These are phyloP conservation scores for Linnemannia hyalina DNA, from an alignment of 192 early-diverging fungal species.

Conservation along the genomic window DNA sequence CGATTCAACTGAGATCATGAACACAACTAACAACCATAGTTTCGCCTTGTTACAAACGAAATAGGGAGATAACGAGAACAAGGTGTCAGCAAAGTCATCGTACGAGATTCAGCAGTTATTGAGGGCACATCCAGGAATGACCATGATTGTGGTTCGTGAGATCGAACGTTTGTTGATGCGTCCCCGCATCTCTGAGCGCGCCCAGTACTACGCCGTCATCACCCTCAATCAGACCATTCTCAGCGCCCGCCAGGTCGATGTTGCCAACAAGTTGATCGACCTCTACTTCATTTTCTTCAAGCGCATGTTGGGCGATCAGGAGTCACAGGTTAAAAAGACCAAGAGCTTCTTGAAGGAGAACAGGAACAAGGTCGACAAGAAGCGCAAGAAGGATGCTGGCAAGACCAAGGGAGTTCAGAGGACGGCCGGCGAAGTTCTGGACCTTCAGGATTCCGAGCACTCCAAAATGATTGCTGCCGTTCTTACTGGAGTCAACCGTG, in stretches of 20 bases:
- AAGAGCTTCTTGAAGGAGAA: slow-evolving; percentile 53
- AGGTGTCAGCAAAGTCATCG: slow-evolving; percentile 87
- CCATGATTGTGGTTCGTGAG: slow-evolving; percentile 86
- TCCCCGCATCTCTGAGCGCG: slow-evolving; percentile 77
- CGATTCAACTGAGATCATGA: background rate
- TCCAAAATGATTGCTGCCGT: slow-evolving; percentile 92
- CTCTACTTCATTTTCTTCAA: slow-evolving; percentile 95
- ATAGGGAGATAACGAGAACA: slow-evolving; percentile 88
- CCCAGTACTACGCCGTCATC: slow-evolving; percentile 92
- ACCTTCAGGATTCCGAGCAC: slow-evolving; percentile 72
- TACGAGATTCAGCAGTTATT: slow-evolving; percentile 85
- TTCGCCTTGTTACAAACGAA: background rate
- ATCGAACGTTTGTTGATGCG: slow-evolving; percentile 90
- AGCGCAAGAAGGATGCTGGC: slow-evolving; percentile 59
- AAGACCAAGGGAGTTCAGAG: slow-evolving; percentile 55
- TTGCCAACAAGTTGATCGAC: slow-evolving; percentile 88
- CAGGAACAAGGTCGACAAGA: slow-evolving; percentile 65
- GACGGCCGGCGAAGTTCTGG: slow-evolving; percentile 45
- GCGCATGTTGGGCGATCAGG: slow-evolving; percentile 72
- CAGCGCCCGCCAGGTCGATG: slow-evolving; percentile 74
- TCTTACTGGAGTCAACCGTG: slow-evolving; percentile 95
- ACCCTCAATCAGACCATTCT: slow-evolving; percentile 94
- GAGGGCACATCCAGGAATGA: slow-evolving; percentile 86
- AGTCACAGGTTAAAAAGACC: slow-evolving; percentile 54
- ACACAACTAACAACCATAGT: background rate